Evolutionary conservation across 768 basidiomycete species (phyloP), one percentile per base, ranked within the genome.

Genomic region (Boletus reticuloceps): DNA sequence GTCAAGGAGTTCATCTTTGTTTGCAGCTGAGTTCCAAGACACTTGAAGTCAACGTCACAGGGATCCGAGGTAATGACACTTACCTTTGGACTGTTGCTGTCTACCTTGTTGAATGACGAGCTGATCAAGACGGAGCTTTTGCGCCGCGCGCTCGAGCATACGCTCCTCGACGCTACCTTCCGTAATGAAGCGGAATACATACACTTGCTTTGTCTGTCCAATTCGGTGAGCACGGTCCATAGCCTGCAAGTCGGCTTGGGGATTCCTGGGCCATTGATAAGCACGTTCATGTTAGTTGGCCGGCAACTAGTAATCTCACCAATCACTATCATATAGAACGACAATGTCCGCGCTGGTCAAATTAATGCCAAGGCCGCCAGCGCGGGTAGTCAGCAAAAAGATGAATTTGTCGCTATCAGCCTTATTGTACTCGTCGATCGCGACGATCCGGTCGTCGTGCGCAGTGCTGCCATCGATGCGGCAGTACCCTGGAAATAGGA

Each of bases 141-240:
- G 96, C 5, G 94, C 95, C 11, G 91, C 90, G 14, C 85, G 81
- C 66, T 92, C 82, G 77, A 98, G 86, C 67, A 98, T 94, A 69
- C 86, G 89, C 40, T 87, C 89, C 74, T 98, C 96, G 61, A 99
- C 82, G 1, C 94, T 97, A 69, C 92, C 88, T 17, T 84, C 86
- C 25, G 85, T 89, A 34, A 96, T 83, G 8, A 98, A 80, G 36
- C 95, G 81, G 75, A 92, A 96, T 47, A 97, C 86, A 41, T 97
- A 78, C 36, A 97, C 94, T 2, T 94, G 93, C 60, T 79, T 86
- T 27, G 84, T 97, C 73, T 98, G 96, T 6, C 96, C 96, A 46
- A 99, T 98, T 20, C 95, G 84, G 70, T 99, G 96, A 0, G 94
- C 94, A 54, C 94, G 90, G 67, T 98, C 94, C 96, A 97, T 98